These are phyloP conservation scores for Candida railenensis DNA, from an alignment of 805 yeast genomes.

Conservation along the genomic window DNA sequence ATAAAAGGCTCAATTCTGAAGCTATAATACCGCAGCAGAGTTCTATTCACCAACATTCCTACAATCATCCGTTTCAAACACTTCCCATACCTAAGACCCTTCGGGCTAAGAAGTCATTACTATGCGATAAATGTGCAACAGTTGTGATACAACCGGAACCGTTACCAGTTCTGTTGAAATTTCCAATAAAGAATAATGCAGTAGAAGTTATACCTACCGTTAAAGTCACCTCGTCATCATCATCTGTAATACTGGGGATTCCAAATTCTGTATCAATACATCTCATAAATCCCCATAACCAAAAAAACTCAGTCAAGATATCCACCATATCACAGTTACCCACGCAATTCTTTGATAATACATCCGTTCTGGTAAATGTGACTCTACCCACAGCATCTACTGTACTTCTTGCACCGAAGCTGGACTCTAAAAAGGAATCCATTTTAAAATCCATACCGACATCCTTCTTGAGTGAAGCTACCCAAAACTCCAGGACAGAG, in stretches of 20 bases:
- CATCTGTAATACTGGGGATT: conserved; percentile 22
- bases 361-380: not conserved
- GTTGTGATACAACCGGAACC: conserved; percentile 23
- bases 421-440: conserved; percentile 14
- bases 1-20: conserved; percentile 7
- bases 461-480: conserved; percentile 25
- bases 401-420: not conserved
- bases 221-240: conserved; percentile 20
- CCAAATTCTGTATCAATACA: conserved; percentile 23
- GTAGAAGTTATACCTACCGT: conserved; percentile 33
- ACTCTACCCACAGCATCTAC: conserved; percentile 8
- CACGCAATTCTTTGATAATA: conserved; percentile 8
- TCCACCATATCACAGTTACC: conserved; percentile 23
- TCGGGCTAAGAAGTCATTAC: conserved; percentile 20
- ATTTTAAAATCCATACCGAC: conserved; percentile 36
- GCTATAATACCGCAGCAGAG: not conserved
- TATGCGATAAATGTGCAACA: conserved; percentile 30
- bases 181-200: conserved; percentile 29
- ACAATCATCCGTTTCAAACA: not conserved
- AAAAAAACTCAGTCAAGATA: conserved; percentile 18
- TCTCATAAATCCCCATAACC: conserved; percentile 30
- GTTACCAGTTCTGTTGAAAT: conserved; percentile 28
- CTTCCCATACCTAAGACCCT: conserved; percentile 27
- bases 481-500: conserved; percentile 32
- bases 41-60: conserved; percentile 6